Base-by-base conservation (phyloP, 352 stramenopile genomes). In the Pythium chondricola region DNA sequence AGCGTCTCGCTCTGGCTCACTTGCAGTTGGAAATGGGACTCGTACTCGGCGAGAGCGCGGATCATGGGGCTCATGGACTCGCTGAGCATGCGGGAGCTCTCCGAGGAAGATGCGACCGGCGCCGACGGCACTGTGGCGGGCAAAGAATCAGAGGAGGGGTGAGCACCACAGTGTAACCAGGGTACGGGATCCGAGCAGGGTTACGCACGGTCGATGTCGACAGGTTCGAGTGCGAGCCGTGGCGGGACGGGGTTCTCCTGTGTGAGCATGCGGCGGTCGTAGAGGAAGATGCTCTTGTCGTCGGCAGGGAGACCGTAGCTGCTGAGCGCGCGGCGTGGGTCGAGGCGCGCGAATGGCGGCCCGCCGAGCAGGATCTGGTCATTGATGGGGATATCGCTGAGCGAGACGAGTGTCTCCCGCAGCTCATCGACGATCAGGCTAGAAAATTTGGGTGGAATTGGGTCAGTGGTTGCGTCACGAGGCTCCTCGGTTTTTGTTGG, bases 291-390 rank as follows among this genome's bases (percentile, higher is more conserved):
- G 30, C 69, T 65, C 49, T 88, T 89, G 41, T 70, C 54, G 61
- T 83, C 22, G 18, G 41, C 27, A 16, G 76, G 74, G 4, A 92
- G 45, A 36, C 72, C 72, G 27, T 91, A 93, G 52, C 80, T 69
- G 26, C 74, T 76, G 21, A 94, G 48, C 13, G 76, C 48, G 29
- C 82, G 83, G 20, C 71, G 67, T 29, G 83, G 79, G 37, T 94
- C 83, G 27, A 94, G 53, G 0, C 79, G 74, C 16, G 75, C 68
- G 39, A 85, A 94, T 13, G 83, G 83, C 37, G 83, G 83, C 0
- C 83, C 83, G 35, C 76, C 69, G 4, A 94, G 58, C 33, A 94
- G 40, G 60, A 94, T 94, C 62, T 94, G 83, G 35, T 94, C 83
- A 16, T 52, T 52, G 13, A 44, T 42, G 1, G 83, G 74, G 26